Evolutionary conservation across 225 moss, liverwort and hornwort genomes (phyloP), one percentile per base, ranked within the genome.

Genomic region (Polytrichum formosum): DNA sequence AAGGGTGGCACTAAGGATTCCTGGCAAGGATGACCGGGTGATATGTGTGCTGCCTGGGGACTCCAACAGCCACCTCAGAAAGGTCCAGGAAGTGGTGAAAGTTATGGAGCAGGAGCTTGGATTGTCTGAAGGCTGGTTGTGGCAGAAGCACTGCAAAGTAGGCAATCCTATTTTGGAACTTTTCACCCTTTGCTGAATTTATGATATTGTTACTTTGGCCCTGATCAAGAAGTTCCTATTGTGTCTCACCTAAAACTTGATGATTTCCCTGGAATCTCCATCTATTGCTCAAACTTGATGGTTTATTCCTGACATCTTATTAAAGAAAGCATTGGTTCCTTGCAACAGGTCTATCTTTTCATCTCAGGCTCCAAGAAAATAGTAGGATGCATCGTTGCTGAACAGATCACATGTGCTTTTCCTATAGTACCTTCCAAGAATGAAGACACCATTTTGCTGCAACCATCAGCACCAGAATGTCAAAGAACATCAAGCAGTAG

Each of bases 71-170:
- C 77, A 82, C 53, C 54, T 78, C 3, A 73, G 26, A 68, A 88
- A 98, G 88, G 88, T 98, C 28, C 79, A 56, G 54, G 98, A 98
- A 74, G 88, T 98, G 26, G 85, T 87, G 30, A 87, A 76, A 65
- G 83, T 94, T 26, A 88, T 98, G 91, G 94, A 98, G 79, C 81
- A 82, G 60, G 94, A 98, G 85, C 75, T 98, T 79, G 98, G 94
- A 6, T 85, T 98, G 70, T 82, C 87, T 31, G 87, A 94, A 64
- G 92, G 87, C 69, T 98, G 98, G 94, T 79, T 98, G 78, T 84
- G 79, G 77, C 85, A 93, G 22, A 82, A 80, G 53, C 70, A 81
- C 63, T 94, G 91, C 55, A 98, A 94, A 91, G 94, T 92, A 78
- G 25, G 68, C 25, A 26, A 56, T 60, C 58, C 20, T 26, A 13